phyloP scores from a whole-genome alignment of 805 yeast genomes.

The Blastobotrys peoriensis region DNA sequence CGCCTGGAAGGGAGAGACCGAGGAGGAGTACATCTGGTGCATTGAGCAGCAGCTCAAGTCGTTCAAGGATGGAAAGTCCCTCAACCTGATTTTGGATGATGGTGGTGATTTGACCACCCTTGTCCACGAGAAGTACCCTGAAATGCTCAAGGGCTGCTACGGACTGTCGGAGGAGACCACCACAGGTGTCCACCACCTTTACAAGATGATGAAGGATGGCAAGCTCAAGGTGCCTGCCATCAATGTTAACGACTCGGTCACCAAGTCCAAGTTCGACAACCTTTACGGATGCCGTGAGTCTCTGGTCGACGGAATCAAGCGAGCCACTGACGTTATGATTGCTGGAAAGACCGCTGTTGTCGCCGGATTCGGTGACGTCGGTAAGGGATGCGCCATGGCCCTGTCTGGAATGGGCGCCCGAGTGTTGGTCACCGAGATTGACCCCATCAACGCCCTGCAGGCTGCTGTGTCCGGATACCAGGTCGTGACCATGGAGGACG shows the following conservation, averaged over 20 bases:
- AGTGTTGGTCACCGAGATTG: slow-evolving; percentile 94
- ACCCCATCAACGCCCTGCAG: slow-evolving; percentile 98
- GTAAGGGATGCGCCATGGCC: slow-evolving; percentile 99
- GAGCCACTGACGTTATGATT: slow-evolving; percentile 99
- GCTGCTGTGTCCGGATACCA: slow-evolving; percentile 99
- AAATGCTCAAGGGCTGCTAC: slow-evolving; percentile 88
- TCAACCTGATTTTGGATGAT: slow-evolving; percentile 95
- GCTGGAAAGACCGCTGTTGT: slow-evolving; percentile 99
- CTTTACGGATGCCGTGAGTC: slow-evolving; percentile 99
- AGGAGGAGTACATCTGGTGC: slow-evolving; percentile 99
- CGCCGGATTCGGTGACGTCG: slow-evolving; percentile 99
- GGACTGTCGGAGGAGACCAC: slow-evolving; percentile 99
- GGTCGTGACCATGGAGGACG: slow-evolving; percentile 93
- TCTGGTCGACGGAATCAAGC: slow-evolving; percentile 95
- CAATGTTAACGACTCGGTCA: slow-evolving; percentile 97
- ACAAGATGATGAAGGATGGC: slow-evolving; percentile 88
- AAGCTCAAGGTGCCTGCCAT: slow-evolving; percentile 96
- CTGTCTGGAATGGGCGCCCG: slow-evolving; percentile 99
- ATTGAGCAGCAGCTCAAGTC: slow-evolving; percentile 98
- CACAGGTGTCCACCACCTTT: slow-evolving; percentile 98
- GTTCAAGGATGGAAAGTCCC: slow-evolving; percentile 91
- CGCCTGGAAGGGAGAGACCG: slow-evolving; percentile 99
- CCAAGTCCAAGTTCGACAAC: slow-evolving; percentile 99
- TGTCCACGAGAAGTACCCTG: slow-evolving; percentile 97
- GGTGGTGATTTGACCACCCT: slow-evolving; percentile 98